A percentile compares a stretch with the other conserved stretches of the same genome.
phyloP scores from a whole-genome alignment of 179 eudicot genomes.

The Carnegiea gigantea region DNA sequence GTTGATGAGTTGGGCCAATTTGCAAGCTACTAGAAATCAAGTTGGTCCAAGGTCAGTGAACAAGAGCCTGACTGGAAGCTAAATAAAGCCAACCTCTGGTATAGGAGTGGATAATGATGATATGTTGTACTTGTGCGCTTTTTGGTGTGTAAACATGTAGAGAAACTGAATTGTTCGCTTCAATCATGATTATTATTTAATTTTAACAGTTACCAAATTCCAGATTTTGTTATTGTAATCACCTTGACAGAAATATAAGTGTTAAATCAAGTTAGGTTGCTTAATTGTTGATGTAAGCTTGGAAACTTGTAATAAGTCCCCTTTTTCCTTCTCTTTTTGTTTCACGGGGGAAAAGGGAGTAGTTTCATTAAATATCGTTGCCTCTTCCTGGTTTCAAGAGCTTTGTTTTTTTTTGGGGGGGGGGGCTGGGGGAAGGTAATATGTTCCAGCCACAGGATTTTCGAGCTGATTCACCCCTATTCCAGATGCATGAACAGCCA shows the following conservation, averaged over 20 bases:
- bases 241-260: background rate
- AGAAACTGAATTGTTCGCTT: background rate
- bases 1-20: background rate
- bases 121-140: background rate
- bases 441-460: background rate
- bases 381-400: too few species aligned
- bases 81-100: background rate
- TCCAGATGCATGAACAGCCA: background rate
- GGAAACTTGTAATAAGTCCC: background rate
- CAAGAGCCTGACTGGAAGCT: background rate
- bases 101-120: background rate
- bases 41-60: background rate
- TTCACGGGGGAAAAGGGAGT: too few species aligned
- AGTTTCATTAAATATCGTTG: too few species aligned
- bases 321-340: background rate
- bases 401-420: background rate
- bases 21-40: slow-evolving; percentile 1
- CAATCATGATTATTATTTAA: background rate
- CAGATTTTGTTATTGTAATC: background rate
- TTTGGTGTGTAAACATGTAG: background rate
- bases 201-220: background rate
- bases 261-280: background rate
- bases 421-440: background rate
- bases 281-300: background rate
- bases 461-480: background rate